A percentile compares a stretch with the other conserved stretches of the same genome.
Evolutionary conservation across 345 rosid species (phyloP).

Genomic region (Camelina laxa): DNA sequence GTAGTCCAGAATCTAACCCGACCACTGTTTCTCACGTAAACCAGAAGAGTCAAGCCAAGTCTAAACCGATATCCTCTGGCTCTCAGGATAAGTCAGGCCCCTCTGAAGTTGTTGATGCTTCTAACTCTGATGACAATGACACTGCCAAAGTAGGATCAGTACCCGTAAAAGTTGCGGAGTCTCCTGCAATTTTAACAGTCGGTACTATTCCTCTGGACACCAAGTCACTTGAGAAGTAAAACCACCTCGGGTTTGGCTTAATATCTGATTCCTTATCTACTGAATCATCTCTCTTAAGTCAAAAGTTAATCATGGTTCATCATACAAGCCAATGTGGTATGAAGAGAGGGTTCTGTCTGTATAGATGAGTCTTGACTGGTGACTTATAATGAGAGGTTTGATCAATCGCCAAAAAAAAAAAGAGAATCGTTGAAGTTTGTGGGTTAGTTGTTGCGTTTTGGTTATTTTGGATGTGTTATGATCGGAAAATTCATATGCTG

Average conservation of each 20-base stretch:
- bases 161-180: constrained; percentile 72
- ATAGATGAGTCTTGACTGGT: constrained; percentile 31
- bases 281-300: not conserved
- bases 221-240: constrained; percentile 48
- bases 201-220: constrained; percentile 75
- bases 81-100: constrained; percentile 1
- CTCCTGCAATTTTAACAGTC: constrained; percentile 50
- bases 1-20: constrained; percentile 13
- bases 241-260: not conserved
- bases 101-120: constrained; percentile 29
- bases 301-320: constrained; percentile 20
- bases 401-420: constrained; percentile 23
- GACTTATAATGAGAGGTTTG: constrained; percentile 10
- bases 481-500: not conserved
- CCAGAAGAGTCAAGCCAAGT: constrained; percentile 20
- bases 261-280: not conserved
- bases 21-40: constrained; percentile 24
- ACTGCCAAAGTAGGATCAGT: constrained; percentile 69
- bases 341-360: constrained; percentile 25
- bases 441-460: constrained; percentile 25
- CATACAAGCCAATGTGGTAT: constrained; percentile 10
- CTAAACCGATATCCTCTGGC: not conserved
- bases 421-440: constrained; percentile 18
- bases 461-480: constrained; percentile 18
- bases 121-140: constrained; percentile 34